Evolutionary conservation across 345 rosid species (phyloP).

Genomic region (Cardiospermum halicacabum): DNA sequence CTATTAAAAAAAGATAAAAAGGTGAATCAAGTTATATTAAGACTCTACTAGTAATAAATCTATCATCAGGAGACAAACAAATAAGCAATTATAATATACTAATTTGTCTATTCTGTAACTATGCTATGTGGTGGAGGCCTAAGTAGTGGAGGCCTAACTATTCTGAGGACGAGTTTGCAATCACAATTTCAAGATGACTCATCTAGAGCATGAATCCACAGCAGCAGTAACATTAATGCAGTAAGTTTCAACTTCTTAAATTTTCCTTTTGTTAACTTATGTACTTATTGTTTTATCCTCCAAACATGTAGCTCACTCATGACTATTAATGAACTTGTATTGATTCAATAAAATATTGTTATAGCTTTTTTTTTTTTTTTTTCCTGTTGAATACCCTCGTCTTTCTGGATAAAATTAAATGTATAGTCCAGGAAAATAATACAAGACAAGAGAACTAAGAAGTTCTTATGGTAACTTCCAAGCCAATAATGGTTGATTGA

Average conservation of each 20-base stretch:
- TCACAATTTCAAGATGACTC: slow-evolving; percentile 38
- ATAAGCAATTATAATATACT: too few relatives aligned
- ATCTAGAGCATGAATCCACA: slow-evolving; percentile 23
- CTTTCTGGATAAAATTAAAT: too few relatives aligned
- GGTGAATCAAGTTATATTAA: too few relatives aligned
- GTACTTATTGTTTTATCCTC: background rate
- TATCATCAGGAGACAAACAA: too few relatives aligned
- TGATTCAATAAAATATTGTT: background rate
- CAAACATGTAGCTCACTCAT: background rate
- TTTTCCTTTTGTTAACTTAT: background rate
- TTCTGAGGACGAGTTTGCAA: slow-evolving; percentile 72
- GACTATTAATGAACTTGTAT: background rate
- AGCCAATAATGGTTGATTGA: background rate
- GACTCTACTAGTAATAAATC: too few relatives aligned
- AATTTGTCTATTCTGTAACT: background rate
- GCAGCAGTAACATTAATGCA: too few relatives aligned
- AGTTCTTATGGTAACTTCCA: background rate
- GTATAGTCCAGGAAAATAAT: background rate
- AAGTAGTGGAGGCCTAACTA: slow-evolving; percentile 66
- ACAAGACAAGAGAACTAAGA: background rate
- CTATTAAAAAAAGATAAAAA: too few relatives aligned
- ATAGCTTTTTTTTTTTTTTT: background rate
- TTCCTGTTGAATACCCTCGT: too few relatives aligned
- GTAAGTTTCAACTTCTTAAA: background rate
- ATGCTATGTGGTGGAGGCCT: slow-evolving; percentile 62